A percentile compares a stretch with the other conserved stretches of the same genome.
phyloP scores from a whole-genome alignment of 306 rosid genomes.

The Begonia peltatifolia region DNA sequence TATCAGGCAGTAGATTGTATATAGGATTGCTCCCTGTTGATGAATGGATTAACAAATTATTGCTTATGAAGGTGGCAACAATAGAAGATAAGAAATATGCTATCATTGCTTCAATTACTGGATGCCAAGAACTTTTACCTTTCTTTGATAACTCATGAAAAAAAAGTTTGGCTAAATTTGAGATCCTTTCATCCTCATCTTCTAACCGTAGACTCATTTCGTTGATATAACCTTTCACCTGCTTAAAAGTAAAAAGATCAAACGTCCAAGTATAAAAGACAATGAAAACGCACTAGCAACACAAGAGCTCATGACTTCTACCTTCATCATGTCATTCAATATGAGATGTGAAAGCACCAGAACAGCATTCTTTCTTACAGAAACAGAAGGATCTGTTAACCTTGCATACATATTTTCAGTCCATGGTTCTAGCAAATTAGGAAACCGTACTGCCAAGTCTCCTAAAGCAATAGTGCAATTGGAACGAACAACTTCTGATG shows the following conservation, averaged over 20 bases:
- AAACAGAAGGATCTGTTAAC: conserved; percentile 50
- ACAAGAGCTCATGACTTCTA: conserved; percentile 13
- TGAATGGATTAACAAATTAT: conserved; percentile 8
- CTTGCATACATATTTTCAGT: conserved; percentile 91
- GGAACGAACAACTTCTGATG: conserved; percentile 83
- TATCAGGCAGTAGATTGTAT: conserved; percentile 92
- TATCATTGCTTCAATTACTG: not conserved
- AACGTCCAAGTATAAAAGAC: conserved; percentile 10
- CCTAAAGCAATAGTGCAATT: conserved; percentile 89
- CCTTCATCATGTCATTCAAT: conserved; percentile 99
- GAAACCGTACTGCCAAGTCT: conserved; percentile 91
- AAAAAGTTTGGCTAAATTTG: conserved; percentile 79
- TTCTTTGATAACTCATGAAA: conserved; percentile 84
- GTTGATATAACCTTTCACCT: conserved; percentile 92
- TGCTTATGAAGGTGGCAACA: not conserved
- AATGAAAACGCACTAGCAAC: conserved; percentile 7
- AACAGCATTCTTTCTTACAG: conserved; percentile 92
- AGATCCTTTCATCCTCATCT: conserved; percentile 81
- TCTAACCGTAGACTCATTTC: conserved; percentile 84
- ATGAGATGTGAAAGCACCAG: conserved; percentile 98
- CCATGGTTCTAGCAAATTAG: conserved; percentile 94
- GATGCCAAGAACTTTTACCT: conserved; percentile 23
- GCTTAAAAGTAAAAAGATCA: conserved; percentile 20
- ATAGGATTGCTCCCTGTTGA: conserved; percentile 79
- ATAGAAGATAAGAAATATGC: conserved; percentile 7